Evolutionary conservation across 106 monocot genomes (phyloP).

Genomic region (Dendrobium officinale): DNA sequence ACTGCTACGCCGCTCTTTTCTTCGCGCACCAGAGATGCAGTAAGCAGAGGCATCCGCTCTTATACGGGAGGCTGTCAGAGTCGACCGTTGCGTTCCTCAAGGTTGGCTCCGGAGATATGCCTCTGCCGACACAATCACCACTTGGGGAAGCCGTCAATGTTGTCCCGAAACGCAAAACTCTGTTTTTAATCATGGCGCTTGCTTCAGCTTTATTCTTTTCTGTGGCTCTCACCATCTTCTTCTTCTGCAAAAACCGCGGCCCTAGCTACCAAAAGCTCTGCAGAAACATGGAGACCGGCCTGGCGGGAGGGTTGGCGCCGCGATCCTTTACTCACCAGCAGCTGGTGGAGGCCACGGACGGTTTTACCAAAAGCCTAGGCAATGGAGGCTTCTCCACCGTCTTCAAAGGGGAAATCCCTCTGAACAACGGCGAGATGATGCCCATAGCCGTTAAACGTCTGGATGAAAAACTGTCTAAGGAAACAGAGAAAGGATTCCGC

Average conservation of each 20-base stretch:
- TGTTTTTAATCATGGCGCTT: not conserved
- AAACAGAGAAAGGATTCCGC: not conserved
- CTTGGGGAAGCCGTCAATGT: not conserved
- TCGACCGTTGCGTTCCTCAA: slow-evolving; percentile 10
- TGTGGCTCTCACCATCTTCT: not conserved
- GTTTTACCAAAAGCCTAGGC: slow-evolving; percentile 20
- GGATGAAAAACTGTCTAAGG: not conserved
- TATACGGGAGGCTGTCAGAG: slow-evolving; percentile 9
- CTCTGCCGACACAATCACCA: not conserved
- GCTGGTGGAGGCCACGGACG: slow-evolving; percentile 16
- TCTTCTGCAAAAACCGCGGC: not conserved
- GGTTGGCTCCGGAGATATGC: not conserved
- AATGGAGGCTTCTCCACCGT: slow-evolving; percentile 25
- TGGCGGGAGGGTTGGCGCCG: slow-evolving; percentile 5
- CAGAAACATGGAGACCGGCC: not conserved
- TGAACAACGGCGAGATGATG: not conserved
- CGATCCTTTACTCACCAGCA: slow-evolving; percentile 20
- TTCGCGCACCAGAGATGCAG: slow-evolving; percentile 18
- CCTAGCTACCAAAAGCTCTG: not conserved
- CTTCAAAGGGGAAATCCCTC: slow-evolving; percentile 16
- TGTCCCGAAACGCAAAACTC: not conserved
- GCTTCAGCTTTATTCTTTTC: not conserved
- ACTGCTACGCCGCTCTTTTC: slow-evolving; percentile 23
- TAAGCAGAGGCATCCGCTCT: slow-evolving; percentile 37
- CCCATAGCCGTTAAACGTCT: slow-evolving; percentile 29